Percentiles rank a stretch among this genome's conserved stretches.
These are phyloP conservation scores for Acacia concinna DNA, from an alignment of 331 rosid species.

Conservation along the genomic window DNA sequence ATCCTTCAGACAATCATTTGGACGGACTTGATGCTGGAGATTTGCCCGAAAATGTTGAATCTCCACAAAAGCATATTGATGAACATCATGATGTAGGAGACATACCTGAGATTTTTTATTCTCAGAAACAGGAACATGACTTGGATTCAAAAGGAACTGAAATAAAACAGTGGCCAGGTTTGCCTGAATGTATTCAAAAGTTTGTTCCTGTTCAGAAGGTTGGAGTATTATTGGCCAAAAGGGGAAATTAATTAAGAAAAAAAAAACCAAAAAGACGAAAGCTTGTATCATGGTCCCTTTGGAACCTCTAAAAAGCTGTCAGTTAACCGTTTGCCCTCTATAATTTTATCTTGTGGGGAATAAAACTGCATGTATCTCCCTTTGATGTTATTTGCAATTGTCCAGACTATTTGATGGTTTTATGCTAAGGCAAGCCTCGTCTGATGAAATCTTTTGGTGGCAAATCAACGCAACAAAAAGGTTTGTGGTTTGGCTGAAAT, in stretches of 20 bases:
- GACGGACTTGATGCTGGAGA: constrained; percentile 33
- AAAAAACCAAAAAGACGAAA: constrained; percentile 58
- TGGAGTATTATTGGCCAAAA: constrained; percentile 61
- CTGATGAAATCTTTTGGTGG: background rate
- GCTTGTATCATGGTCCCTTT: constrained; percentile 58
- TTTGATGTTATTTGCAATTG: background rate
- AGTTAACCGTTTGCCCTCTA: constrained; percentile 31
- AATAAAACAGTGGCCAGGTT: constrained; percentile 53
- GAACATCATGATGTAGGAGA: constrained; percentile 35
- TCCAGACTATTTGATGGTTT: background rate
- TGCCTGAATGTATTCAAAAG: constrained; percentile 65
- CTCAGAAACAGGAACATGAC: constrained; percentile 33
- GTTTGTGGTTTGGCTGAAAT: background rate
- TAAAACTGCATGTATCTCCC: constrained; percentile 8
- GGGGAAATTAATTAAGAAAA: too few species aligned
- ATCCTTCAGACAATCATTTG: constrained; percentile 30
- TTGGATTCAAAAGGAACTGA: constrained; percentile 38
- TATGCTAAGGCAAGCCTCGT: background rate
- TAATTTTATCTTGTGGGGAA: constrained; percentile 6
- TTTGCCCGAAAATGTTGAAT: constrained; percentile 25
- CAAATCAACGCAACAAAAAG: background rate
- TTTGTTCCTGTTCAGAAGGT: constrained; percentile 56
- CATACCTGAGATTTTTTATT: constrained; percentile 32
- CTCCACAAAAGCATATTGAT: constrained; percentile 29
- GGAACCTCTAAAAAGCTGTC: constrained; percentile 67